Conservation (phyloP, 495 filamentous ascomycete species). For the Penicillium cataractarum region DNA sequence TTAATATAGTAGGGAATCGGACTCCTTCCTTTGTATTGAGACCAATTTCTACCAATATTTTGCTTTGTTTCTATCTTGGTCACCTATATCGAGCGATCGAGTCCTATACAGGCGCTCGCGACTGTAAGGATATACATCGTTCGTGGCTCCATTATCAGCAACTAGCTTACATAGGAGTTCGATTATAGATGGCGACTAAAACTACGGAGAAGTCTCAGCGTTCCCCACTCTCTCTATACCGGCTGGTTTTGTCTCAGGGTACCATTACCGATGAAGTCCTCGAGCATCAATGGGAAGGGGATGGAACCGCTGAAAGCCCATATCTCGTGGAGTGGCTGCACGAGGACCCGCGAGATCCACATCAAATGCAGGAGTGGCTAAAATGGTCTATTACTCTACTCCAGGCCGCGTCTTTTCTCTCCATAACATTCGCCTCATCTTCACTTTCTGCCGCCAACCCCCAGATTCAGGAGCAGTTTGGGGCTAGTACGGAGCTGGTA, state of each 20-base stretch:
- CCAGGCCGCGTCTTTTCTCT: slow-evolving; percentile 61
- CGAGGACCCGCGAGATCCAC: slow-evolving; percentile 62
- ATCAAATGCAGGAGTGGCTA: slow-evolving; percentile 50
- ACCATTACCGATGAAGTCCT: slow-evolving; percentile 47
- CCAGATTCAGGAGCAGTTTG: slow-evolving; percentile 55
- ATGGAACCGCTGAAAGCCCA: slow-evolving; percentile 62
- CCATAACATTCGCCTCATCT: slow-evolving; percentile 67
- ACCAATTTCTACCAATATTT: neutral
- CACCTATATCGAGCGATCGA: neutral
- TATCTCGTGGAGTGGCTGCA: slow-evolving; percentile 68
- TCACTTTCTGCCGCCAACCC: slow-evolving; percentile 63
- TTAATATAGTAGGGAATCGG: neutral
- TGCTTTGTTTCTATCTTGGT: neutral
- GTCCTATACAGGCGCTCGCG: neutral
- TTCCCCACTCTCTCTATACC: neutral
- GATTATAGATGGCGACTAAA: neutral
- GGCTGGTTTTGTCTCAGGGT: neutral
- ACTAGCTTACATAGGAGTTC: neutral
- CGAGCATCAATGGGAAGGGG: slow-evolving; percentile 56
- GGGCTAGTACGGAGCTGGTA: slow-evolving; percentile 37
- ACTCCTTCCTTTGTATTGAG: neutral
- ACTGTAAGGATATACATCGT: neutral
- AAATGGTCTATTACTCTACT: slow-evolving; percentile 65
- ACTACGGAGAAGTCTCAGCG: neutral
- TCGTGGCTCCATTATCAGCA: neutral